These are phyloP conservation scores for Inga leiocalycina DNA, from an alignment of 306 rosid genomes.

Conservation along the genomic window DNA sequence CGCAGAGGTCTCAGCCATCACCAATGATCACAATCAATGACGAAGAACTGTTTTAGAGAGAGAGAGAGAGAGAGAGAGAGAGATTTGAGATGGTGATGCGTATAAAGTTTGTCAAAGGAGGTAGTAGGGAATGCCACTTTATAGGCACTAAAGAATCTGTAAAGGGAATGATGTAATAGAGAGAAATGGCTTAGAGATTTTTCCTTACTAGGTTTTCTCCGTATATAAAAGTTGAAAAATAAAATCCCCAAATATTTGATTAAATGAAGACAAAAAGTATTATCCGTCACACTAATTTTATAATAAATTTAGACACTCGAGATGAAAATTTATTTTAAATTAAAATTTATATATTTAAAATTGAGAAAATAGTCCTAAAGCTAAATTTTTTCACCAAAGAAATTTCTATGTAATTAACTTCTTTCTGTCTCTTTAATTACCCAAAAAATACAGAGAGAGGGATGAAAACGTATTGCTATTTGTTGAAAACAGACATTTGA, in stretches of 20 bases:
- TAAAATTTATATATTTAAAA: too few species aligned
- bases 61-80: not conserved
- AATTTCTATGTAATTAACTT: too few species aligned
- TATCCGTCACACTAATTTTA: not conserved
- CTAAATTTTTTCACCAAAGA: too few species aligned
- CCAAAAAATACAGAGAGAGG: too few species aligned
- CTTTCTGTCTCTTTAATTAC: not conserved
- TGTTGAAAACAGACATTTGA: not conserved
- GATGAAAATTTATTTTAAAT: not conserved
- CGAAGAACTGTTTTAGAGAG: not conserved
- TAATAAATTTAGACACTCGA: too few species aligned
- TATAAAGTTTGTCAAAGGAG: not conserved
- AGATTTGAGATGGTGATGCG: not conserved
- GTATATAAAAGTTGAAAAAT: not conserved
- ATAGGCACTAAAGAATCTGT: not conserved
- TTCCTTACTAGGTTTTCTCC: not conserved
- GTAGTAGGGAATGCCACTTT: not conserved
- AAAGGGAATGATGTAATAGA: not conserved
- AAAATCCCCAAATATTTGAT: not conserved
- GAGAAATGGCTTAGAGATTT: not conserved
- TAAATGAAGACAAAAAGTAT: not conserved
- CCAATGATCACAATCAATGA: not conserved
- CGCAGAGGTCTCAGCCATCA: conserved; percentile 59
- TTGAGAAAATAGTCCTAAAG: not conserved
- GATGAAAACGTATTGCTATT: too few species aligned